Percentiles rank a stretch among this genome's conserved stretches.
Conservation (phyloP, 2,329 filamentous ascomycete species). For the Nemania sp. region DNA sequence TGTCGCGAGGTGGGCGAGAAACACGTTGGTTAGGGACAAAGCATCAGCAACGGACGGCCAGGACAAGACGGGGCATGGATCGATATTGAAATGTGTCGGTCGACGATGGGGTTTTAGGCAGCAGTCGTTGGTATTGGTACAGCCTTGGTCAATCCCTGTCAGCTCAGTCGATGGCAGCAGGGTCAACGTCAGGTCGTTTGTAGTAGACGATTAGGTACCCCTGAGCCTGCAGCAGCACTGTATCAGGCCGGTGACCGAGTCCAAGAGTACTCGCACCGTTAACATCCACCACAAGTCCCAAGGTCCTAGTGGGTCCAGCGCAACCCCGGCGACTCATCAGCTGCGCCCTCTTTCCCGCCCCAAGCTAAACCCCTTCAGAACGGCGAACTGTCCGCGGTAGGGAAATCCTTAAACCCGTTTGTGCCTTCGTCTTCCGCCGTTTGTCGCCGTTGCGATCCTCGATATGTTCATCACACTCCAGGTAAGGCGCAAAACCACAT, state of each 20-base stretch:
- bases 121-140: slow-evolving; percentile 37
- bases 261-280: slow-evolving; percentile 27
- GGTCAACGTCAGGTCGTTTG: not conserved
- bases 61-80: slow-evolving; percentile 23
- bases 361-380: slow-evolving; percentile 29
- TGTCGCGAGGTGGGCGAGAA: too few species aligned
- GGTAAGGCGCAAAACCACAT: slow-evolving; percentile 4
- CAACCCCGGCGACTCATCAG: slow-evolving; percentile 27
- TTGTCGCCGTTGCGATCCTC: slow-evolving; percentile 10
- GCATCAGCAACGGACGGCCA: too few species aligned
- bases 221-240: not conserved
- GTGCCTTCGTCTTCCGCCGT: slow-evolving; percentile 16
- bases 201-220: not conserved
- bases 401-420: slow-evolving; percentile 1
- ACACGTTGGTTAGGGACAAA: too few species aligned
- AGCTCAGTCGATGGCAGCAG: not conserved
- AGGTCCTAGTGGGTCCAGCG: slow-evolving; percentile 35
- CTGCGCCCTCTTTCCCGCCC: slow-evolving; percentile 35
- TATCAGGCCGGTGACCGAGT: too few species aligned
- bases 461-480: slow-evolving; percentile 18
- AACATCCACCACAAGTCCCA: slow-evolving; percentile 26
- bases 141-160: slow-evolving; percentile 28
- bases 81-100: slow-evolving; percentile 33
- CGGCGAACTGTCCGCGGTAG: not conserved
- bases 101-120: slow-evolving; percentile 37